These are phyloP conservation scores for Fusarium xyrophilum DNA, from an alignment of 2,329 filamentous ascomycete species.

Conservation along the genomic window DNA sequence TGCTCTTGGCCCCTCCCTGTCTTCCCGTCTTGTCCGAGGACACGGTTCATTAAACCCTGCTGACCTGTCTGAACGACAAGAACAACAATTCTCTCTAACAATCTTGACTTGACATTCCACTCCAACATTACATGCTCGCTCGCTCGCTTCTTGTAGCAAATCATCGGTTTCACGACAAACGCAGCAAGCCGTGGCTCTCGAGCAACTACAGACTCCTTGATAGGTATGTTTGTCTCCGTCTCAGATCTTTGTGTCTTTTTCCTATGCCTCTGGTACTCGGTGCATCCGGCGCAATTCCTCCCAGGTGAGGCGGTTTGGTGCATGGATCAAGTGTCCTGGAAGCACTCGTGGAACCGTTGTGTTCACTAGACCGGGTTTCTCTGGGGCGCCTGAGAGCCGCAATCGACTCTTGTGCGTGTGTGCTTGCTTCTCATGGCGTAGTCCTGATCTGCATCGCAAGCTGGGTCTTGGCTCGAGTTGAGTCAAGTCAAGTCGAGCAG, in stretches of 20 bases:
- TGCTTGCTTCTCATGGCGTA: not conserved
- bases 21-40: slow-evolving; percentile 33
- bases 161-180: slow-evolving; percentile 33
- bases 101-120: not conserved
- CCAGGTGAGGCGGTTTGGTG: slow-evolving; percentile 42
- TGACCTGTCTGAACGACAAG: slow-evolving; percentile 14
- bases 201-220: slow-evolving; percentile 21
- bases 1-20: slow-evolving; percentile 35
- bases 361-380: slow-evolving; percentile 18
- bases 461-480: slow-evolving; percentile 11
- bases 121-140: slow-evolving; percentile 20
- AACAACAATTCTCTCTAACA: not conserved
- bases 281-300: slow-evolving; percentile 39
- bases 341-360: slow-evolving; percentile 35
- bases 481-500: slow-evolving; percentile 1
- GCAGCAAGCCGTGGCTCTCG: slow-evolving; percentile 24
- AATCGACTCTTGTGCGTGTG: slow-evolving; percentile 9
- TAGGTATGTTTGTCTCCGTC: slow-evolving; percentile 40
- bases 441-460: slow-evolving; percentile 12
- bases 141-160: slow-evolving; percentile 34
- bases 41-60: slow-evolving; percentile 34
- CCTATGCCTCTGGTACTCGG: slow-evolving; percentile 35
- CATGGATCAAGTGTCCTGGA: slow-evolving; percentile 44
- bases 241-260: slow-evolving; percentile 34
- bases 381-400: slow-evolving; percentile 14